A percentile compares a stretch with the other conserved stretches of the same genome.
Conservation (phyloP, 129 eudicot genomes). For the Solidago caesia region DNA sequence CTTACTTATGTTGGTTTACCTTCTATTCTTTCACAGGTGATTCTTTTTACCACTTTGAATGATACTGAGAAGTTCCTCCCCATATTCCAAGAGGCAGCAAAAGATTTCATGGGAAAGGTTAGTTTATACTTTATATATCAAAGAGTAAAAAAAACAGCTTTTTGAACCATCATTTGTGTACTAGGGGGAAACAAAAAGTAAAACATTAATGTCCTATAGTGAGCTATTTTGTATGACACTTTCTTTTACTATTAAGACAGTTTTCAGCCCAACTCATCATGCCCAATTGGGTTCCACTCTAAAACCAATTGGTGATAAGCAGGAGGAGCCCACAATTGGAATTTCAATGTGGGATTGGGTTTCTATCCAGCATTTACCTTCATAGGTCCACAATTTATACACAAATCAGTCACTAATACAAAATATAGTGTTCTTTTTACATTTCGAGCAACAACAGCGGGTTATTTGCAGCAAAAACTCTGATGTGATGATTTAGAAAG, state of each 20-base stretch:
- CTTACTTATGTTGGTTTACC: conserved; percentile 14
- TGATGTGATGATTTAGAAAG: no score
- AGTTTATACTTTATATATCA: background rate
- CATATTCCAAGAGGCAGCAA: conserved; percentile 64
- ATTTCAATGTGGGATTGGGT: no score
- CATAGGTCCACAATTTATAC: background rate
- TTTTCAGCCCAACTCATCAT: no score
- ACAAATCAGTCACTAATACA: background rate
- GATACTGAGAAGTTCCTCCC: conserved; percentile 56
- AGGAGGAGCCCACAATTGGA: no score
- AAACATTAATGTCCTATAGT: background rate
- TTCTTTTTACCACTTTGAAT: conserved; percentile 64
- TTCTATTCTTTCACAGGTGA: conserved; percentile 39
- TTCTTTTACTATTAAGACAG: background rate
- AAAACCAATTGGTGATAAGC: no score
- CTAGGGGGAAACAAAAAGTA: background rate
- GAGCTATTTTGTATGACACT: background rate
- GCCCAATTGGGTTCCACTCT: no score
- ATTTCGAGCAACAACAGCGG: background rate
- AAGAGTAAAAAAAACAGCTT: background rate
- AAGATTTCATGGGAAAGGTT: conserved; percentile 80
- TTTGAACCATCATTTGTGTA: background rate
- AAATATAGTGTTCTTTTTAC: background rate
- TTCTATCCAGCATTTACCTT: background rate
- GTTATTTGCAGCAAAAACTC: no score